Evolutionary conservation across 2,329 filamentous ascomycete genomes (phyloP).

Genomic region (Beauveria sp.): DNA sequence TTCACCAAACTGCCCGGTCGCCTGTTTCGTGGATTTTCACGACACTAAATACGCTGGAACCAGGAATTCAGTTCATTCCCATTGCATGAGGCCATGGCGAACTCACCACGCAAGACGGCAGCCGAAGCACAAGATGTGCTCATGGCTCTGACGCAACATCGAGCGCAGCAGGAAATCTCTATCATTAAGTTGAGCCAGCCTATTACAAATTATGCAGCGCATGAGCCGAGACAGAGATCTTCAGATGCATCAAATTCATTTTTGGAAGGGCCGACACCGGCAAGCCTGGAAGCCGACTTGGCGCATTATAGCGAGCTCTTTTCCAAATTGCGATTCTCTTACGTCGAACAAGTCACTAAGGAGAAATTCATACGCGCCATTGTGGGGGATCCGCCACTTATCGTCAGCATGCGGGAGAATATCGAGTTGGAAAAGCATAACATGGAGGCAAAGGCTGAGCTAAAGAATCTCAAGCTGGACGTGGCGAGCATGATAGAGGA

Average conservation of each 20-base stretch:
- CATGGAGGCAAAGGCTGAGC: slow-evolving; percentile 61
- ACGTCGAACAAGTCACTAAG: slow-evolving; percentile 97
- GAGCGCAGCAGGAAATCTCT: slow-evolving; percentile 54
- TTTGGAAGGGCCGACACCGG: slow-evolving; percentile 62
- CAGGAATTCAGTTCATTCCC: not conserved
- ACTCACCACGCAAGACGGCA: slow-evolving; percentile 16
- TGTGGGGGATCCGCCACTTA: slow-evolving; percentile 79
- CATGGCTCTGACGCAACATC: slow-evolving; percentile 43
- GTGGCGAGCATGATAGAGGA: slow-evolving; percentile 66
- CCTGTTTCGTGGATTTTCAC: too few relatives aligned
- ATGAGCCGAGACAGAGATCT: slow-evolving; percentile 42
- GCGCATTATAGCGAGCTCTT: slow-evolving; percentile 92
- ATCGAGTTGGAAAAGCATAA: slow-evolving; percentile 63
- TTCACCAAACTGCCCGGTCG: not conserved
- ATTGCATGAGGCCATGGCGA: slow-evolving; percentile 14
- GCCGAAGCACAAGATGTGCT: slow-evolving; percentile 34
- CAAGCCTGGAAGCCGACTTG: slow-evolving; percentile 74
- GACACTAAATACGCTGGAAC: not conserved
- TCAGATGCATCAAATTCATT: slow-evolving; percentile 65
- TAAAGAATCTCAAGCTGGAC: slow-evolving; percentile 74
- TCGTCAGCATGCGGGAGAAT: slow-evolving; percentile 79
- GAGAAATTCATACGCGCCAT: slow-evolving; percentile 95
- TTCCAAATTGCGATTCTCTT: slow-evolving; percentile 91
- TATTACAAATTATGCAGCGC: slow-evolving; percentile 46
- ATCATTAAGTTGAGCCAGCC: slow-evolving; percentile 73